A percentile compares a stretch with the other conserved stretches of the same genome.
Conservation (phyloP, 768 basidiomycete genomes). For the Tricholoma terreum region DNA sequence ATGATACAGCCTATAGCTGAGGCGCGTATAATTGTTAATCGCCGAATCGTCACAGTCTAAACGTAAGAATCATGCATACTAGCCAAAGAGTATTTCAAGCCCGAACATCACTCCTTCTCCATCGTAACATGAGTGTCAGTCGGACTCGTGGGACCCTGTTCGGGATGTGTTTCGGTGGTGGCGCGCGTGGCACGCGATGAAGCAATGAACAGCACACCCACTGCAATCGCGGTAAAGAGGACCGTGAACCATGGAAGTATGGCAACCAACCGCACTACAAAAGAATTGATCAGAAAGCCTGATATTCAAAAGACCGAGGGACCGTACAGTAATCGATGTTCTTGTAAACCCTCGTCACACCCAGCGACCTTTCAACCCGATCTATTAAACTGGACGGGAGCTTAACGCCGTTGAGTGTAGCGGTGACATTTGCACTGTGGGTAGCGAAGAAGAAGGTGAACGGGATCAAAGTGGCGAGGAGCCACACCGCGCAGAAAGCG, state of each 20-base stretch:
- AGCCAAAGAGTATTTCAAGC: no score
- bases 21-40: no score
- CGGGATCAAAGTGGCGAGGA: slow-evolving; percentile 32
- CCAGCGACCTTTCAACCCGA: slow-evolving; percentile 31
- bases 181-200: slow-evolving; percentile 14
- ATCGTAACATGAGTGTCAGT: no score
- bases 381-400: slow-evolving; percentile 38
- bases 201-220: slow-evolving; percentile 32
- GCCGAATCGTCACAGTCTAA: no score
- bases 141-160: neutral
- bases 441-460: slow-evolving; percentile 33
- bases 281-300: neutral
- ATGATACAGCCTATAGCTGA: no score
- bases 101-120: no score
- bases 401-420: slow-evolving; percentile 33
- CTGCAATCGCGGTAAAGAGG: slow-evolving; percentile 36
- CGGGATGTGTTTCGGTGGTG: neutral
- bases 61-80: no score
- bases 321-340: slow-evolving; percentile 45
- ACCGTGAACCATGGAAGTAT: slow-evolving; percentile 53
- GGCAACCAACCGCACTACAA: slow-evolving; percentile 45
- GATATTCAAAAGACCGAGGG: neutral
- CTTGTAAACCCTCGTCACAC: slow-evolving; percentile 41
- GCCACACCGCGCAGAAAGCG: slow-evolving; percentile 41
- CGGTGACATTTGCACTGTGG: slow-evolving; percentile 42